Percentiles rank a stretch among this genome's conserved stretches.
Conservation (phyloP, 1,139 yeast species). For the Kodamaea ohmeri region DNA sequence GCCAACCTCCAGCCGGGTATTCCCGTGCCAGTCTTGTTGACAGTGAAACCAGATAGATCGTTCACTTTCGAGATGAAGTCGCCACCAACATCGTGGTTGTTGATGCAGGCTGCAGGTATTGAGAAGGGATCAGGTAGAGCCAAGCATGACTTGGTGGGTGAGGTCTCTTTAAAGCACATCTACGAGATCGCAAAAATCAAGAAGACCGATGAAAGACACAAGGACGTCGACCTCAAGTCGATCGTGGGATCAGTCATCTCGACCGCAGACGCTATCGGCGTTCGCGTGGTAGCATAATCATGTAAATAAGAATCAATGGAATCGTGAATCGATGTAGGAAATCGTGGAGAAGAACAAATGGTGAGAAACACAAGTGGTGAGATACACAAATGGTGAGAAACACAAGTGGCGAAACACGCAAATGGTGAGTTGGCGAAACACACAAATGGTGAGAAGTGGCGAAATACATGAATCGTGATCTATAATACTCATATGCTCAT, state of each 20-base stretch:
- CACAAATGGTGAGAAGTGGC: no score
- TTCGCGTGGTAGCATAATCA: conserved; percentile 70
- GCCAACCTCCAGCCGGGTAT: conserved; percentile 81
- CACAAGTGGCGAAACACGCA: no score
- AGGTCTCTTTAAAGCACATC: conserved; percentile 79
- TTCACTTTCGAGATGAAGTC: conserved; percentile 84
- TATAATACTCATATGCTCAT: no score
- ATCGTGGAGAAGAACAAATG: not conserved
- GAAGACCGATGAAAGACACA: conserved; percentile 80
- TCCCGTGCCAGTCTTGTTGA: conserved; percentile 84
- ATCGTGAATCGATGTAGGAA: not conserved
- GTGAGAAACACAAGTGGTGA: no score
- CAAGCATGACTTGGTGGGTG: conserved; percentile 55
- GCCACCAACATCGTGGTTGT: conserved; percentile 88
- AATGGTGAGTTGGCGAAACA: no score
- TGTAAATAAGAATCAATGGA: conserved; percentile 14
- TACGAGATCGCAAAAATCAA: conserved; percentile 95
- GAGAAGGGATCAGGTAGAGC: conserved; percentile 72
- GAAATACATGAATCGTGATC: no score
- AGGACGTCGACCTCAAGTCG: conserved; percentile 64
- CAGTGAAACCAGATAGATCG: conserved; percentile 88
- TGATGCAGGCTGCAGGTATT: conserved; percentile 81
- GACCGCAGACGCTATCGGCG: conserved; percentile 86
- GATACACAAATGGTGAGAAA: no score
- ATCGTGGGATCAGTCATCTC: conserved; percentile 82